Evolutionary conservation across 371 early-diverging fungal genomes (phyloP).

Genomic region (Quaeritorhiza haematococci): DNA sequence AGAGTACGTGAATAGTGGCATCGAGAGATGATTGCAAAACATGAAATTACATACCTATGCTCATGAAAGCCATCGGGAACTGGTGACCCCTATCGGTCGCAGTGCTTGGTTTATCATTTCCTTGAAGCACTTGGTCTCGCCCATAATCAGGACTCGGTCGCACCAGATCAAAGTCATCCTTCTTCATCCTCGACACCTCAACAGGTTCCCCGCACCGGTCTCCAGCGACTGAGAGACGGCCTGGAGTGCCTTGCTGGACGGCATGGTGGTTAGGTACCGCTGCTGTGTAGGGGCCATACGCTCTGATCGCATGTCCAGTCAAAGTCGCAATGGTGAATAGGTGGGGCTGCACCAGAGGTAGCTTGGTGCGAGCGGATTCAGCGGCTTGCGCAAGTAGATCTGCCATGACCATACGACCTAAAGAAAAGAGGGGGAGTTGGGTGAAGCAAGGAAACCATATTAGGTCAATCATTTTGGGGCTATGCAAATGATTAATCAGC

Average conservation of each 20-base stretch:
- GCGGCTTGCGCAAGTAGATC: conserved; percentile 72
- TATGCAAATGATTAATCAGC: no score
- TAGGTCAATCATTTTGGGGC: no score
- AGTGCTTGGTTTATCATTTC: conserved; percentile 67
- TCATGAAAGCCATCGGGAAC: conserved; percentile 82
- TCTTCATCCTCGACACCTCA: conserved; percentile 75
- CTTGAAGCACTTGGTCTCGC: conserved; percentile 78
- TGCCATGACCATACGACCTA: conserved; percentile 86
- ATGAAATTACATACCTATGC: no score
- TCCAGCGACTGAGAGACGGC: conserved; percentile 64
- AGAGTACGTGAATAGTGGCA: no score
- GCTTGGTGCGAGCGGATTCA: conserved; percentile 55
- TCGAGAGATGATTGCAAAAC: no score
- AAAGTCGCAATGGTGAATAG: conserved; percentile 83
- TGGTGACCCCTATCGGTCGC: conserved; percentile 80
- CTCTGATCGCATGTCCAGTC: conserved; percentile 72
- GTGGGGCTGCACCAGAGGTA: conserved; percentile 42
- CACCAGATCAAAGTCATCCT: conserved; percentile 71
- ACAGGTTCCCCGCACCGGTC: conserved; percentile 74
- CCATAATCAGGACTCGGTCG: conserved; percentile 57
- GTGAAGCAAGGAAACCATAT: no score
- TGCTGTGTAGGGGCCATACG: conserved; percentile 73
- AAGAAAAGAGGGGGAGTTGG: no score
- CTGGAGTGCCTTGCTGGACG: conserved; percentile 52
- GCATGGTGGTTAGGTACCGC: conserved; percentile 80